Conservation (phyloP, 2,329 filamentous ascomycete genomes). For the Curvularia spicifera region DNA sequence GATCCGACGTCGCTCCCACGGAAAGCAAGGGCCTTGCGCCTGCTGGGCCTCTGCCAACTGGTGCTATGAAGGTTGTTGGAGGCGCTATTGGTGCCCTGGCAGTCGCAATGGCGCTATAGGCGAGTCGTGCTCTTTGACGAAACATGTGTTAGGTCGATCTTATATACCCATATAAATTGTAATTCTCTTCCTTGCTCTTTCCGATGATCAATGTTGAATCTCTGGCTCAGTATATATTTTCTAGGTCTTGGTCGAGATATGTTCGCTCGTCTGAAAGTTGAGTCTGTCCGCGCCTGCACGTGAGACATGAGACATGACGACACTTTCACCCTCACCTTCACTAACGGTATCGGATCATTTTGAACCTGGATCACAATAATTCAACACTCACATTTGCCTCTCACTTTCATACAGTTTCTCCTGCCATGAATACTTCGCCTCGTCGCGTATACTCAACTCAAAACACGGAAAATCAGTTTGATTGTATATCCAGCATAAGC, state of each 20-base stretch:
- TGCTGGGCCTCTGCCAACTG: slow-evolving; percentile 26
- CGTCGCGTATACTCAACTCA: background rate
- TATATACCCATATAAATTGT: background rate
- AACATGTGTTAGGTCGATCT: background rate
- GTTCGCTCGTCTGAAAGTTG: background rate
- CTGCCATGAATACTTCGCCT: background rate
- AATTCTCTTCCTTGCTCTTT: background rate
- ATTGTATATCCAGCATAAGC: no score
- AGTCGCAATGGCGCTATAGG: slow-evolving; percentile 35
- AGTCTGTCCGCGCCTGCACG: slow-evolving; percentile 6
- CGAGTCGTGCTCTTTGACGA: background rate
- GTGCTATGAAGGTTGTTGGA: slow-evolving; percentile 30
- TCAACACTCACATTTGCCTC: background rate
- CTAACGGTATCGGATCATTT: background rate
- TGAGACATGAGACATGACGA: background rate
- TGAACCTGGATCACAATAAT: background rate
- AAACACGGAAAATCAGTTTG: background rate
- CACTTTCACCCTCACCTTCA: background rate
- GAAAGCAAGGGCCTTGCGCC: slow-evolving; percentile 27
- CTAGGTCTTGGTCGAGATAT: background rate
- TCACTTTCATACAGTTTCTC: background rate
- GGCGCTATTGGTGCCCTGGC: slow-evolving; percentile 33
- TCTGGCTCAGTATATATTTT: background rate
- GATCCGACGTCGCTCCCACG: slow-evolving; percentile 15
- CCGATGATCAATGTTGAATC: background rate